Evolutionary conservation across 306 rosid species (phyloP).

Genomic region (Quercus wislizeni): DNA sequence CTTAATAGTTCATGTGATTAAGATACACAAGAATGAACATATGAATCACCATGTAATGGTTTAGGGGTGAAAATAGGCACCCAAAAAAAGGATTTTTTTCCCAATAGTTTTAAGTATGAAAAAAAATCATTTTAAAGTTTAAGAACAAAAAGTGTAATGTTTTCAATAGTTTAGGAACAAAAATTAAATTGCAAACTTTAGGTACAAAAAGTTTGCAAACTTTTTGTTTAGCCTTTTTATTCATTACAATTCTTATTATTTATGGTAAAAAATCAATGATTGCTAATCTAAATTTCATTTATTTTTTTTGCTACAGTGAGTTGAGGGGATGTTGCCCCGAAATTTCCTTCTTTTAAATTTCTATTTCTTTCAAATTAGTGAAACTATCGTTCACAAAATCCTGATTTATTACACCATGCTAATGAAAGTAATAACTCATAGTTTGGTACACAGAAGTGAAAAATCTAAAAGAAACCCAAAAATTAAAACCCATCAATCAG

Average conservation of each 20-base stretch:
- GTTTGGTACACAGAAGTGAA: neutral
- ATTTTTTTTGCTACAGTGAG: neutral
- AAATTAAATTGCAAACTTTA: neutral
- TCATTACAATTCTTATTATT: neutral
- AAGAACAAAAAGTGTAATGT: too few relatives aligned
- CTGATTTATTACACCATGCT: neutral
- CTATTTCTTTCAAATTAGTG: neutral
- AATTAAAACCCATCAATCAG: neutral
- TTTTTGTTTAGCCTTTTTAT: neutral
- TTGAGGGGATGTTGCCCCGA: too few relatives aligned
- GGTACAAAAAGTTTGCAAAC: too few relatives aligned
- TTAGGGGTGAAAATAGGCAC: too few relatives aligned
- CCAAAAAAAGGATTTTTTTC: too few relatives aligned
- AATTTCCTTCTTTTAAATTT: neutral
- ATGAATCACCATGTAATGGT: too few relatives aligned
- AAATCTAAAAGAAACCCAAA: slow-evolving; percentile 3
- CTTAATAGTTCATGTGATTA: too few relatives aligned
- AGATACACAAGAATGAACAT: too few relatives aligned
- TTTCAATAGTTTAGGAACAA: too few relatives aligned
- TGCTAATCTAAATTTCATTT: neutral
- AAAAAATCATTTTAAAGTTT: too few relatives aligned
- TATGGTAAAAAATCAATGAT: neutral
- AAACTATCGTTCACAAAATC: neutral
- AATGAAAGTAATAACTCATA: neutral
- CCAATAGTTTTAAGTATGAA: too few relatives aligned